phyloP scores from a whole-genome alignment of 2,329 filamentous ascomycete species.

The Aspergillus texensis region DNA sequence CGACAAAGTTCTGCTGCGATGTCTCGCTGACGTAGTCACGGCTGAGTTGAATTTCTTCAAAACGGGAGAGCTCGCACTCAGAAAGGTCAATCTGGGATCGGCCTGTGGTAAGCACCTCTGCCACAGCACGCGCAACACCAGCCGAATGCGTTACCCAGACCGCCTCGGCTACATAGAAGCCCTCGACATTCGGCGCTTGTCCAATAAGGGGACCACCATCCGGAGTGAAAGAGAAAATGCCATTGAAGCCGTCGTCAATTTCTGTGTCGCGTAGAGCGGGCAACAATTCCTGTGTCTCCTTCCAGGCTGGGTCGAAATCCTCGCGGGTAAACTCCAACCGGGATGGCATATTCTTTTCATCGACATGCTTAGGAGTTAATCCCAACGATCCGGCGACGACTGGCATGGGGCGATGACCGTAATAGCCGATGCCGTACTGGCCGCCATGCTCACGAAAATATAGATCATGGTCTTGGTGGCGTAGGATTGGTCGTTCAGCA shows the following conservation, averaged over 20 bases:
- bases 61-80: conserved; percentile 63
- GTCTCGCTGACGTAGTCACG: conserved; percentile 61
- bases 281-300: conserved; percentile 57
- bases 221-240: conserved; percentile 67
- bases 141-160: conserved; percentile 70
- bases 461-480: conserved; percentile 65
- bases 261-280: conserved; percentile 55
- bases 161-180: conserved; percentile 66
- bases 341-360: conserved; percentile 66
- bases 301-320: conserved; percentile 65
- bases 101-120: conserved; percentile 61
- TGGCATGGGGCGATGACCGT: conserved; percentile 65
- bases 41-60: conserved; percentile 63
- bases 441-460: conserved; percentile 69
- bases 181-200: conserved; percentile 59
- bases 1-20: conserved; percentile 63
- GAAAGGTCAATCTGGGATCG: conserved; percentile 59
- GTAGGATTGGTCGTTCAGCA: conserved; percentile 60
- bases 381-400: conserved; percentile 59
- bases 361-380: conserved; percentile 55
- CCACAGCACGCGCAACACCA: conserved; percentile 63
- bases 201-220: conserved; percentile 65
- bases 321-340: conserved; percentile 61
- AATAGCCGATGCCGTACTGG: conserved; percentile 65
- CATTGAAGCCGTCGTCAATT: conserved; percentile 65